Evolutionary conservation across 208 protist species (phyloP).

Genomic region (Acanthamoeba triangularis): DNA sequence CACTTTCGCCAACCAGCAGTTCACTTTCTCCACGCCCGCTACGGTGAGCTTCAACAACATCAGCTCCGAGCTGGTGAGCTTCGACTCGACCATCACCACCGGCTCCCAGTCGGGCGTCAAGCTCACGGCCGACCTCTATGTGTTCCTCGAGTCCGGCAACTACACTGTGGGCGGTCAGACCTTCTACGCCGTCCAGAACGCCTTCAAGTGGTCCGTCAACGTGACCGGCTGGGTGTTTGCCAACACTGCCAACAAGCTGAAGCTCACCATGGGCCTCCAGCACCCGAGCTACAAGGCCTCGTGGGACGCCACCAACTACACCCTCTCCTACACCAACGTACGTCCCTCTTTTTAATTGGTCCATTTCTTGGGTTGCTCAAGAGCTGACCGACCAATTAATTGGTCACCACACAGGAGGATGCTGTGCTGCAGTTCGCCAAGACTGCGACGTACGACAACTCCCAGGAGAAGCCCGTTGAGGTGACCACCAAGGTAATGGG

Average conservation of each 20-base stretch:
- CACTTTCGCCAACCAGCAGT: not conserved
- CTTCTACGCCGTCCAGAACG: not conserved
- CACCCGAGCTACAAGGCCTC: constrained; percentile 38
- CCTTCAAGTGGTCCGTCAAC: constrained; percentile 33
- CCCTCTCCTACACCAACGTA: not conserved
- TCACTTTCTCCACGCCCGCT: not conserved
- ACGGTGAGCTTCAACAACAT: not conserved
- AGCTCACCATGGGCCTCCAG: not conserved
- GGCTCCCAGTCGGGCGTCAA: not conserved
- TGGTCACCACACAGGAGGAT: not conserved
- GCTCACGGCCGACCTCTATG: not conserved
- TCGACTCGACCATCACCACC: not conserved
- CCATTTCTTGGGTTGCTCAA: no score
- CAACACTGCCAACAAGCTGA: not conserved
- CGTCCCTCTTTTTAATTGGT: not conserved
- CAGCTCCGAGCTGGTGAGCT: not conserved
- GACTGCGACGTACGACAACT: not conserved
- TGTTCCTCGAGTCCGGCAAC: constrained; percentile 12
- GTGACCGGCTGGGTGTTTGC: not conserved
- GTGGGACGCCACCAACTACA: not conserved
- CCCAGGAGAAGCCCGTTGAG: not conserved
- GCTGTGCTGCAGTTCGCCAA: not conserved
- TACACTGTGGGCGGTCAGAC: not conserved
- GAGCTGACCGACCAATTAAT: no score
- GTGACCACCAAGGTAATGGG: not conserved